phyloP scores from a whole-genome alignment of 805 yeast genomes.

The Schwanniomyces vanrijiae region DNA sequence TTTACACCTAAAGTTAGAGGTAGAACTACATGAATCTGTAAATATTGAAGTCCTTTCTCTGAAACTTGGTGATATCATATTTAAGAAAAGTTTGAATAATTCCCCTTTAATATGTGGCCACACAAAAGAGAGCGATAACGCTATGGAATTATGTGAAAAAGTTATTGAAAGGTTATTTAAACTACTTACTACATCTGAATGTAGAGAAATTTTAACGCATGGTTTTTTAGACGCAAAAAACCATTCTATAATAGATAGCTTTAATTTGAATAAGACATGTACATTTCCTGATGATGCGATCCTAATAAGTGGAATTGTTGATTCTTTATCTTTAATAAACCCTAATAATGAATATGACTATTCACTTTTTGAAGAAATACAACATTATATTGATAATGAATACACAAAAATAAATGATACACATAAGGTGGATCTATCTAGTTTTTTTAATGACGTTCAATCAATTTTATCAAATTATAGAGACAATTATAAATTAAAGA shows the following conservation, averaged over 20 bases:
- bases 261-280: too few species aligned
- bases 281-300: constrained; percentile 16
- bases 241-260: constrained; percentile 11
- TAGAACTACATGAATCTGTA: constrained; percentile 40
- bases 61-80: constrained; percentile 6
- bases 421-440: constrained; percentile 24
- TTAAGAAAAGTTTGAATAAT: constrained; percentile 2
- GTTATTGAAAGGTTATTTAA: constrained; percentile 38
- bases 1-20: constrained; percentile 51
- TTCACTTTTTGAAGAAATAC: constrained; percentile 23
- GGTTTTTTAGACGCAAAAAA: constrained; percentile 41
- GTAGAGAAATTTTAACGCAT: constrained; percentile 64
- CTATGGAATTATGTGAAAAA: constrained; percentile 41
- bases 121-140: constrained; percentile 16
- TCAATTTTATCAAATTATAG: constrained; percentile 14
- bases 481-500: constrained; percentile 11
- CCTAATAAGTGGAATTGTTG: constrained; percentile 65
- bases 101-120: not conserved
- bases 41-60: constrained; percentile 15
- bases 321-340: constrained; percentile 37
- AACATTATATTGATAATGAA: constrained; percentile 13
- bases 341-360: constrained; percentile 11
- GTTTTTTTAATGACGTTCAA: constrained; percentile 15
- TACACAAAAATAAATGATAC: constrained; percentile 16
- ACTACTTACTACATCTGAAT: constrained; percentile 48